A percentile compares a stretch with the other conserved stretches of the same genome.
Evolutionary conservation across 306 rosid genomes (phyloP).

Genomic region (Cucumis hystrix): DNA sequence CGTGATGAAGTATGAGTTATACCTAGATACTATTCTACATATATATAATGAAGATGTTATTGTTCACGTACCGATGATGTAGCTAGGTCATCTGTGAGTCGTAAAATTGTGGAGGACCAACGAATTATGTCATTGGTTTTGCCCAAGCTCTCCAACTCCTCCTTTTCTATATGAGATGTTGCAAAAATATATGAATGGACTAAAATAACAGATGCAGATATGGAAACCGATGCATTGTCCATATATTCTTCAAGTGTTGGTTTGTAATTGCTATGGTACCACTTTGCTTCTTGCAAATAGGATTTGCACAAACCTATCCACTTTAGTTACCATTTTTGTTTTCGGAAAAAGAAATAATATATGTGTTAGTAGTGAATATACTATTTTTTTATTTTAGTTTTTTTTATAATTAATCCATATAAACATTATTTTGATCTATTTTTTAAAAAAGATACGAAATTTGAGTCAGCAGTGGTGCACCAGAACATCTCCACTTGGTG

Average conservation of each 20-base stretch:
- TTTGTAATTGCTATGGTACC: background rate
- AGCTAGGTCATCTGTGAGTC: background rate
- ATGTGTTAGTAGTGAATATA: too few relatives aligned
- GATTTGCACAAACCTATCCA: background rate
- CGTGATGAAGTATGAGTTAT: too few relatives aligned
- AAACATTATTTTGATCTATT: too few relatives aligned
- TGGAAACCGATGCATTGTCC: background rate
- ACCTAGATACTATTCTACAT: too few relatives aligned
- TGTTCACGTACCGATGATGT: background rate
- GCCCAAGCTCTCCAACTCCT: background rate
- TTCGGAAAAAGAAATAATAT: too few relatives aligned
- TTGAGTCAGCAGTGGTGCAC: too few relatives aligned
- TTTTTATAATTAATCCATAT: too few relatives aligned
- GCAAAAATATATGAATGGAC: background rate
- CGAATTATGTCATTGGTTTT: background rate
- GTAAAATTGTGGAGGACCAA: background rate
- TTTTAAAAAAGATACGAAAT: too few relatives aligned
- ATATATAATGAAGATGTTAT: background rate
- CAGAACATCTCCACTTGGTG: too few relatives aligned
- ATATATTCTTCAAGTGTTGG: background rate
- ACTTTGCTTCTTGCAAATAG: background rate
- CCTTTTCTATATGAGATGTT: background rate
- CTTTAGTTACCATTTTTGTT: background rate
- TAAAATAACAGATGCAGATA: background rate
- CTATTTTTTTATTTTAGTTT: too few relatives aligned